Evolutionary conservation across 768 basidiomycete species (phyloP).

Genomic region (Mycena rosella): DNA sequence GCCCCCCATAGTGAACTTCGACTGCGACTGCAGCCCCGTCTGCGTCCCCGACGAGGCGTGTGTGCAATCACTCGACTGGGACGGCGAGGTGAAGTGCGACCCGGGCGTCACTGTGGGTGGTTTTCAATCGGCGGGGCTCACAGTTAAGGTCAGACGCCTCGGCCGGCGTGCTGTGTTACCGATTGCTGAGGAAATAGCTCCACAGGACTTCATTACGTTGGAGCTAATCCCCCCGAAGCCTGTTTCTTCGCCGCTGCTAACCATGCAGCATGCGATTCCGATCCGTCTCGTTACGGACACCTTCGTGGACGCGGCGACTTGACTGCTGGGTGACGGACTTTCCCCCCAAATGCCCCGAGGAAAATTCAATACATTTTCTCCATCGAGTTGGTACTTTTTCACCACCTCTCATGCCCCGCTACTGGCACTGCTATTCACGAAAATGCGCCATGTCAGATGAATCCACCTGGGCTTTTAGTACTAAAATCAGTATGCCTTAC

Average conservation of each 20-base stretch:
- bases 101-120: slow-evolving; percentile 3
- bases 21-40: slow-evolving; percentile 4
- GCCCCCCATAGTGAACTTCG: slow-evolving; percentile 10
- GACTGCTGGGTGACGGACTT: neutral
- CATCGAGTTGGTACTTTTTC: no score
- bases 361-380: no score
- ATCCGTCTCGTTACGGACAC: slow-evolving; percentile 30
- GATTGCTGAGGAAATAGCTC: neutral
- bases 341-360: no score
- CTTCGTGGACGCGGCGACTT: slow-evolving; percentile 10
- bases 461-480: no score
- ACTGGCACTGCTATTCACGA: no score
- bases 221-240: slow-evolving; percentile 9
- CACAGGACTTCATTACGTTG: slow-evolving; percentile 27
- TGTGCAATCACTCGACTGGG: slow-evolving; percentile 13
- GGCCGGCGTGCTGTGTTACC: neutral
- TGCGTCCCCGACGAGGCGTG: slow-evolving; percentile 4
- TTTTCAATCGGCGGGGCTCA: slow-evolving; percentile 23
- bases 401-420: no score
- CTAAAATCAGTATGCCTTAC: no score
- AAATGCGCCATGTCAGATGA: no score
- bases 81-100: slow-evolving; percentile 20
- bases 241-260: slow-evolving; percentile 7
- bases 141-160: slow-evolving; percentile 15
- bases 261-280: slow-evolving; percentile 23